Evolutionary conservation across 1,284 basidiomycete species (phyloP), one percentile per base, ranked within the genome.

Genomic region (Tremellales sp.): DNA sequence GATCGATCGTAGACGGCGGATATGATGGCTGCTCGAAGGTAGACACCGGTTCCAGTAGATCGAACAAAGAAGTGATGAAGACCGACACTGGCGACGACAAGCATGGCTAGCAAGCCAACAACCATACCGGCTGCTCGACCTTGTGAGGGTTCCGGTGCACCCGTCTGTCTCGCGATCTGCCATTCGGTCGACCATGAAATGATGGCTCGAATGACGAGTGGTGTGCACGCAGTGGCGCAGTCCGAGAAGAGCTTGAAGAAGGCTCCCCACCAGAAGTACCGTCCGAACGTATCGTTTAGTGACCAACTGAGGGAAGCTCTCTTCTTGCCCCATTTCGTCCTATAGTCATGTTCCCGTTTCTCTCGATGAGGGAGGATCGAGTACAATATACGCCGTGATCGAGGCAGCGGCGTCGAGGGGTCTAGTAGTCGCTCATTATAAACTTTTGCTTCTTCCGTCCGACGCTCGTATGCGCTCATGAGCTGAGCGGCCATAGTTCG

Each of bases 11-110:
- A 97, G 48, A 97, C 86, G 8, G 87, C 85, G 0, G 88, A 84
- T 62, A 97, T 96, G 48, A 97, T 81, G 0, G 90, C 91, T 3
- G 85, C 84, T 40, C 92, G 84, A 3, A 89, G 68, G 19, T 94
- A 80, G 8, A 96, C 89, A 47, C 89, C 89, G 3, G 82, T 81
- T 0, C 82, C 81, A 36, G 82, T 80, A 23, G 80, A 78, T 23
- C 66, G 63, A 39, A 62, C 44, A 63, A 78, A 77, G 74, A 87
- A 91, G 58, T 91, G 89, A 59, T 92, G 83, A 4, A 81, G 79
- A 61, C 82, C 82, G 44, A 90, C 63, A 0, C 87, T 88, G 0
- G 82, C 70, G 23, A 85, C 61, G 25, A 88, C 46, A 63, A 91
- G 85, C 62, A 96, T 77, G 29, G 75, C 72, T 53, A 92, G 78